phyloP scores from a whole-genome alignment of 768 basidiomycete species.

The Hygrocybe punicea region DNA sequence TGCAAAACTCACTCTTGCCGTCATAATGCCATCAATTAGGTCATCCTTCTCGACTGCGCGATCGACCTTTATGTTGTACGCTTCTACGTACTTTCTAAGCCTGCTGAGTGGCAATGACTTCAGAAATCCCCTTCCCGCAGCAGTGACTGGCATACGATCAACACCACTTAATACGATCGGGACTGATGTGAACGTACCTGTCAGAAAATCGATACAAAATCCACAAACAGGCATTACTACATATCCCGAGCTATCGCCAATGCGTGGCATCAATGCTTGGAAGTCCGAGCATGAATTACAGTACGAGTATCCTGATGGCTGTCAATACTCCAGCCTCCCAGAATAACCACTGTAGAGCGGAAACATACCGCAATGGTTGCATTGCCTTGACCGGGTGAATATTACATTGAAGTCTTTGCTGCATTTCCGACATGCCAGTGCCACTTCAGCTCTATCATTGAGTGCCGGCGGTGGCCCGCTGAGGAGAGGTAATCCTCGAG shows the following conservation, averaged over 20 bases:
- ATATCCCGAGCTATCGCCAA: slow-evolving; percentile 53
- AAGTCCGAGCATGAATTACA: slow-evolving; percentile 73
- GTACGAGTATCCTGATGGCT: slow-evolving; percentile 58
- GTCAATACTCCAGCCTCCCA: slow-evolving; percentile 6
- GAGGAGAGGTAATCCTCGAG: slow-evolving; percentile 62
- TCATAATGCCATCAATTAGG: slow-evolving; percentile 61
- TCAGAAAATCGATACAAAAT: slow-evolving; percentile 69
- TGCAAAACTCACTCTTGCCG: slow-evolving; percentile 44
- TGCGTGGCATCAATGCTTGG: slow-evolving; percentile 73
- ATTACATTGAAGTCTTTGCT: slow-evolving; percentile 68
- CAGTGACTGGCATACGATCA: slow-evolving; percentile 53
- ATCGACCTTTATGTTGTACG: slow-evolving; percentile 62
- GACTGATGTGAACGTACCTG: slow-evolving; percentile 41
- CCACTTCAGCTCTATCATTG: slow-evolving; percentile 26
- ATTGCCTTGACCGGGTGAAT: slow-evolving; percentile 60
- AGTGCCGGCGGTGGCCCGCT: slow-evolving; percentile 62
- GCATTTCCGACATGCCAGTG: slow-evolving; percentile 60
- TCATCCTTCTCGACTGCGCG: slow-evolving; percentile 76
- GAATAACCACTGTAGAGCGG: neutral
- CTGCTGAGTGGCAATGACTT: slow-evolving; percentile 54
- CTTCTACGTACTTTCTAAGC: slow-evolving; percentile 65
- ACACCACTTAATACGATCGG: slow-evolving; percentile 4
- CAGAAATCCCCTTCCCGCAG: slow-evolving; percentile 56
- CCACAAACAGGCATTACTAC: slow-evolving; percentile 65
- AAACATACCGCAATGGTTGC: slow-evolving; percentile 71